A percentile compares a stretch with the other conserved stretches of the same genome.
Evolutionary conservation across 306 rosid species (phyloP).

Genomic region (Rosa multiflora): DNA sequence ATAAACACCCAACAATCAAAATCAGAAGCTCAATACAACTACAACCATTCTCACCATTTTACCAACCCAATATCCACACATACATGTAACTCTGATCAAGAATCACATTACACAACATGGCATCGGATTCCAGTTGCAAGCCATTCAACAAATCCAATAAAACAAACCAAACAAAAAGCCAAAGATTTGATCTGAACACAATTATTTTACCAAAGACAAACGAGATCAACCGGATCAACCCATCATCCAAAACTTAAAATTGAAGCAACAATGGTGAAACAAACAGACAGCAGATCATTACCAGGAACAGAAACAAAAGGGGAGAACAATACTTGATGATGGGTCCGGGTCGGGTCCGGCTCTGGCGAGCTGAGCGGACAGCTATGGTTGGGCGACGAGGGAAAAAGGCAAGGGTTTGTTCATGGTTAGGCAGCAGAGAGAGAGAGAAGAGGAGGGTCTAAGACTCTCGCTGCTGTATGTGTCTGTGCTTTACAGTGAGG

Average conservation of each 20-base stretch:
- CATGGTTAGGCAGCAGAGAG: too few relatives aligned
- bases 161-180: neutral
- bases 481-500: too few relatives aligned
- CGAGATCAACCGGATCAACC: slow-evolving; percentile 22
- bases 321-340: neutral
- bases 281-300: slow-evolving; percentile 19
- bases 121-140: neutral
- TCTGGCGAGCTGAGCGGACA: too few relatives aligned
- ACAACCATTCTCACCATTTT: neutral
- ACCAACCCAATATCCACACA: neutral
- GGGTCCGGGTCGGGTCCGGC: too few relatives aligned
- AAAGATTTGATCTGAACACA: slow-evolving; percentile 13
- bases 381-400: too few relatives aligned
- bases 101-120: neutral
- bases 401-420: too few relatives aligned
- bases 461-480: too few relatives aligned
- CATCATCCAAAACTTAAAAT: neutral
- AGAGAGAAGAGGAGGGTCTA: too few relatives aligned
- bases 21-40: slow-evolving; percentile 14
- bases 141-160: neutral
- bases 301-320: slow-evolving; percentile 36
- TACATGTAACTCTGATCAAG: neutral
- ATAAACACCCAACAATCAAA: slow-evolving; percentile 1
- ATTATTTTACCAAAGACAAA: neutral
- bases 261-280: neutral